Evolutionary conservation across 2,329 filamentous ascomycete species (phyloP).

Genomic region (Colletotrichum siamense): DNA sequence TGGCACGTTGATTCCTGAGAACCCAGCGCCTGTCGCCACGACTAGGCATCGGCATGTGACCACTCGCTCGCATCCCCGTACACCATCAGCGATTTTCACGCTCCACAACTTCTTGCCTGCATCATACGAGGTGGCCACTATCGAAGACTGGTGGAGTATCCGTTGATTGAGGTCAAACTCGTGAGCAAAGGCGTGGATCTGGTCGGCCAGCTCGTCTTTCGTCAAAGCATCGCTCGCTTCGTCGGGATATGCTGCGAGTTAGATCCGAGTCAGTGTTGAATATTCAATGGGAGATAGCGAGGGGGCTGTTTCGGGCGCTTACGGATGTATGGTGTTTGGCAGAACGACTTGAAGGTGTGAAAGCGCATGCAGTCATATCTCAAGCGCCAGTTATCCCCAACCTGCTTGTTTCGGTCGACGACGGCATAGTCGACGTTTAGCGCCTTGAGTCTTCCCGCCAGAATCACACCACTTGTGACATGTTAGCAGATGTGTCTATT

Average conservation of each 20-base stretch:
- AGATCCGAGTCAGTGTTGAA: fast-evolving
- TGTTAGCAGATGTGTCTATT: neutral
- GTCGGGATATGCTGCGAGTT: constrained; percentile 15
- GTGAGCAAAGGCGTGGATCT: constrained; percentile 29
- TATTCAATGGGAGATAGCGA: too few relatives aligned
- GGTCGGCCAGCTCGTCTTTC: constrained; percentile 28
- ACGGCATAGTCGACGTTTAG: constrained; percentile 39
- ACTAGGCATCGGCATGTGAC: constrained; percentile 29
- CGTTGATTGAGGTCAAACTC: constrained; percentile 34
- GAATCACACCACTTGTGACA: constrained; percentile 26
- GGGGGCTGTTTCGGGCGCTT: neutral
- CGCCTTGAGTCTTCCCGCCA: constrained; percentile 43
- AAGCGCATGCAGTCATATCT: constrained; percentile 45
- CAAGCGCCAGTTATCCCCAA: constrained; percentile 44
- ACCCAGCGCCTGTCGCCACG: constrained; percentile 29
- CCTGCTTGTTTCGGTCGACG: constrained; percentile 35
- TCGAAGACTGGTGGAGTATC: constrained; percentile 30
- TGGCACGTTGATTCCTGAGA: constrained; percentile 28
- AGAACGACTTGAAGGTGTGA: constrained; percentile 40
- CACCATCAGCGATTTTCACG: constrained; percentile 18
- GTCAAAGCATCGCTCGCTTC: constrained; percentile 25
- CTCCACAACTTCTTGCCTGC: constrained; percentile 28
- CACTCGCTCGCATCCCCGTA: neutral
- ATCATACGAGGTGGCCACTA: constrained; percentile 31
- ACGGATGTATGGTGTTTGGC: constrained; percentile 40